phyloP scores from a whole-genome alignment of 1,284 basidiomycete genomes.

The Ceratobasidium sp. region DNA sequence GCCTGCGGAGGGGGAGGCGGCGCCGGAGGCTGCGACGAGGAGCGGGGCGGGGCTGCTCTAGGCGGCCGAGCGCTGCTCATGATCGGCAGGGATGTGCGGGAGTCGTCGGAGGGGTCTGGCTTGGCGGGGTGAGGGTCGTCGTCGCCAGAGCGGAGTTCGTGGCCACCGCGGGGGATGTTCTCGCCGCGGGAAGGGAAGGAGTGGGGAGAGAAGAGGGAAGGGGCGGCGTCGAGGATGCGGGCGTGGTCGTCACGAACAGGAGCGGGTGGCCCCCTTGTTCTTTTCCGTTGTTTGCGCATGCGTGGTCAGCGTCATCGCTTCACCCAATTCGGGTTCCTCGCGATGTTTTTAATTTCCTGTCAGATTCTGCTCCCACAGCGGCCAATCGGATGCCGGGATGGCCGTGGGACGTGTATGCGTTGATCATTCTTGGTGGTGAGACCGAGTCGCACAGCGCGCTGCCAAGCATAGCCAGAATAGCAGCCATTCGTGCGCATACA shows the following conservation, averaged over 20 bases:
- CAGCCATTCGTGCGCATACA: too few relatives aligned
- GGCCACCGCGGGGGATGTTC: not conserved
- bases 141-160: not conserved
- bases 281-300: constrained; percentile 33
- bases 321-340: not conserved
- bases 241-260: constrained; percentile 11
- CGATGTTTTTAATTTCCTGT: not conserved
- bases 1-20: not conserved
- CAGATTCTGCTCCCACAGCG: not conserved
- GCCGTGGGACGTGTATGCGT: not conserved
- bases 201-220: not conserved
- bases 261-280: not conserved
- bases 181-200: not conserved
- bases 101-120: not conserved
- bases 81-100: not conserved
- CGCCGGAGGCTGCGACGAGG: constrained; percentile 1
- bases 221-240: not conserved
- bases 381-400: not conserved
- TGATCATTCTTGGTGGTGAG: not conserved
- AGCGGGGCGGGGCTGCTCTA: constrained; percentile 31
- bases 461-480: too few relatives aligned
- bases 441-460: not conserved
- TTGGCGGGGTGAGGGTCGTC: not conserved
- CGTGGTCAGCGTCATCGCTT: constrained; percentile 22
- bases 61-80: constrained; percentile 32